These are phyloP conservation scores for Clitocybe nebularis DNA, from an alignment of 1,284 basidiomycete species.

Conservation along the genomic window DNA sequence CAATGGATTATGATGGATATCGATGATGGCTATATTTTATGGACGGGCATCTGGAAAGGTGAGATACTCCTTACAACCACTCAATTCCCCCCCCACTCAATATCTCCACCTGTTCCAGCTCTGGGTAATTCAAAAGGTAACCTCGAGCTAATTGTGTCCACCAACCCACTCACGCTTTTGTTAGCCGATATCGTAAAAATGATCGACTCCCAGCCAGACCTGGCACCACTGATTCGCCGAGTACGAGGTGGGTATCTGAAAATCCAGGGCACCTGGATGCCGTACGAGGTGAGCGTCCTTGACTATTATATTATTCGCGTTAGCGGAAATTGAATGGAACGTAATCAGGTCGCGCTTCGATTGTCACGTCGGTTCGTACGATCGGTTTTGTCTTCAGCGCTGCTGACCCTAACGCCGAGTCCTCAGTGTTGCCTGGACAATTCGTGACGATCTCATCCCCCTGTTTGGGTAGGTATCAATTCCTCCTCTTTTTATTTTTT, in stretches of 20 bases:
- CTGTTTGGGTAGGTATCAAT: constrained; percentile 64
- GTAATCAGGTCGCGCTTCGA: constrained; percentile 61
- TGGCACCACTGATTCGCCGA: constrained; percentile 73
- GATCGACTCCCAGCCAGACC: constrained; percentile 82
- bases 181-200: constrained; percentile 86
- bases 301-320: not conserved
- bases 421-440: constrained; percentile 80
- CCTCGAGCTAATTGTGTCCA: constrained; percentile 10
- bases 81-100: constrained; percentile 4
- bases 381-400: constrained; percentile 18
- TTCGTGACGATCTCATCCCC: constrained; percentile 77
- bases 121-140: constrained; percentile 82
- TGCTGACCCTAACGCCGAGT: constrained; percentile 8
- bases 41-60: constrained; percentile 91
- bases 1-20: constrained; percentile 94
- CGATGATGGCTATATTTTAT: constrained; percentile 82
- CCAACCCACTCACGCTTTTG: constrained; percentile 11
- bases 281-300: constrained; percentile 58
- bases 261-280: constrained; percentile 89
- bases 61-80: constrained; percentile 13
- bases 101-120: constrained; percentile 37
- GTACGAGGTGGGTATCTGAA: constrained; percentile 85
- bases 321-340: constrained; percentile 3
- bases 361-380: constrained; percentile 65
- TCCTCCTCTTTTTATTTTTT: constrained; percentile 2